A percentile compares a stretch with the other conserved stretches of the same genome.
phyloP scores from a whole-genome alignment of 73 alveolate species.

The Stentor roeselii region DNA sequence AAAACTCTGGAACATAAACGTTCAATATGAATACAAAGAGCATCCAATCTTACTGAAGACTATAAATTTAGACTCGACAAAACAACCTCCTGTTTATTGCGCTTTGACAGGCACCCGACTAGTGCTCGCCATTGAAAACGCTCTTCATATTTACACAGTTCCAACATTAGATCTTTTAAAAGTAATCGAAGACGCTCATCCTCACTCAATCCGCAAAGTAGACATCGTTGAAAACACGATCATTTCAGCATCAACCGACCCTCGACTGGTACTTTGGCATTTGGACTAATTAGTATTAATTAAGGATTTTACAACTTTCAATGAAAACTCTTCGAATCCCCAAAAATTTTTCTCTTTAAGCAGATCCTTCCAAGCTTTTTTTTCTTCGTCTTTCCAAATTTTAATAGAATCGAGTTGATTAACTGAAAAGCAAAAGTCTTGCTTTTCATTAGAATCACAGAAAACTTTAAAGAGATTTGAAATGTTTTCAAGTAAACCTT shows the following conservation, averaged over 20 bases:
- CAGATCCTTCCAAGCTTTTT: too few species aligned
- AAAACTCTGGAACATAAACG: slow-evolving; percentile 10
- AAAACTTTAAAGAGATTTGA: too few species aligned
- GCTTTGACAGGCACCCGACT: neutral
- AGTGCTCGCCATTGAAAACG: neutral
- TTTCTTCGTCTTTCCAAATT: too few species aligned
- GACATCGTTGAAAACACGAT: neutral
- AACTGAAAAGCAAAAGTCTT: too few species aligned
- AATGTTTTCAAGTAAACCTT: too few species aligned
- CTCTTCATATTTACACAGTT: neutral
- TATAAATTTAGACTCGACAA: neutral
- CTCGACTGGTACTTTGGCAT: neutral
- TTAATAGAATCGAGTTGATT: too few species aligned
- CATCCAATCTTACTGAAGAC: neutral
- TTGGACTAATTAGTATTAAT: neutral
- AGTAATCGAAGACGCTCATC: slow-evolving; percentile 18
- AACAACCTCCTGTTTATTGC: neutral
- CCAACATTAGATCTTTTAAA: neutral
- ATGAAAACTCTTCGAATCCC: too few species aligned
- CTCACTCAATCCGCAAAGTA: neutral
- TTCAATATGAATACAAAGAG: neutral
- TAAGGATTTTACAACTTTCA: too few species aligned
- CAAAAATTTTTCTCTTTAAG: too few species aligned
- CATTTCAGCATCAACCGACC: neutral
- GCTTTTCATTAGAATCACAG: too few species aligned